Base-by-base conservation (phyloP, 2,329 filamentous ascomycete genomes). In the Dendryphion nanum region DNA sequence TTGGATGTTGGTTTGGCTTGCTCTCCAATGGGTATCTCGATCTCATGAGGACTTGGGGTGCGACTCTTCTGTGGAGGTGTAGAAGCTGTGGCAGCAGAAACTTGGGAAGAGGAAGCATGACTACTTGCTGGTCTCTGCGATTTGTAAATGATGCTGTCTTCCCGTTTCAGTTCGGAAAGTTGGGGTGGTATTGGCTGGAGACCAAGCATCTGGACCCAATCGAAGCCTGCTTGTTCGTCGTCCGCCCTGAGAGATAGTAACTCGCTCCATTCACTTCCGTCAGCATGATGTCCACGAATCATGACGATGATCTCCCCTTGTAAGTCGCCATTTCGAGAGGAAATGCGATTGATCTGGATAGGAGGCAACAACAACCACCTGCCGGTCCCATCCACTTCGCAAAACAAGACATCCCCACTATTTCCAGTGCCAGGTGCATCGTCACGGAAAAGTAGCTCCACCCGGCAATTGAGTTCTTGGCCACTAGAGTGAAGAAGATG, bases 351-450 rank as follows among this genome's bases (percentile, higher is more conserved):
- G 47, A 81, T 75, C 14, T 83, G 75, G n/a, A 96, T 75, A 1
- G 93, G 91, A n/a, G 90, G 86, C 56, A 98, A 95, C 0, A 98
- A 76, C 4, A 98, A 77, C 82, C 89, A 97, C 37, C 82, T 80
- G 12, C 85, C 82, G 5, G 78, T 76, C 36, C 80, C 78, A 30
- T 89, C 89, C n/a, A 89, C 81, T 64, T 97, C 90, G 50, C 91
- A 90, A 40, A 98, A 85, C 16, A 98, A 77, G n/a, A 98, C 63
- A 63, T 98, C 93, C 5, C 91, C 89, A 33, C 78, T 72, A 45
- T 84, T 79, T 3, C 78, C 78, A 23, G 78, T 74, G 33, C 79
- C 78, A n/a, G 77, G 74, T 17, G 81, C 74, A 51, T 88, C 88
- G 58, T 97, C 91, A 57, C 93, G 81, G 48, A 91, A 78, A 12